A percentile compares a stretch with the other conserved stretches of the same genome.
These are phyloP conservation scores for Iberis pinnata DNA, from an alignment of 345 rosid species.

Conservation along the genomic window DNA sequence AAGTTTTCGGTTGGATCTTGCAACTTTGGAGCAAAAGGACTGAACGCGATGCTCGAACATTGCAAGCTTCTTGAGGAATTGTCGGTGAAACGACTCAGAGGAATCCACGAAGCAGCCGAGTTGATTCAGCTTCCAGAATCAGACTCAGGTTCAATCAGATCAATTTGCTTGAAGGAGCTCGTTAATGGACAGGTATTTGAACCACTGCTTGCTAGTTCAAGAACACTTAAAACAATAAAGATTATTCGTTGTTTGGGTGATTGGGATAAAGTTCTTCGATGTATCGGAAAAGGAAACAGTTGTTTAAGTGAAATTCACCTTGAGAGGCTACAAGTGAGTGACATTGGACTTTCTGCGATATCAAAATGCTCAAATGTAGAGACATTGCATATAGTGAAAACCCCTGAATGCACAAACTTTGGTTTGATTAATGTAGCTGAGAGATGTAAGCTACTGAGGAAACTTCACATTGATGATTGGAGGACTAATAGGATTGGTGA, in stretches of 20 bases:
- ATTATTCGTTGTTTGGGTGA: conserved; percentile 80
- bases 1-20: conserved; percentile 81
- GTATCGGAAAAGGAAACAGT: conserved; percentile 37
- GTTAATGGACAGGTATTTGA: conserved; percentile 75
- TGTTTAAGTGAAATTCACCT: conserved; percentile 57
- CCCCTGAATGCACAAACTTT: conserved; percentile 62
- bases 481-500: conserved; percentile 77
- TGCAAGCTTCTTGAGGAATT: conserved; percentile 65
- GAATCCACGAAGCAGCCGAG: conserved; percentile 48
- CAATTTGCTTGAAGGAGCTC: conserved; percentile 77
- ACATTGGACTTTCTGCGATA: conserved; percentile 53
- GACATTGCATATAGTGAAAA: conserved; percentile 63
- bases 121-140: conserved; percentile 40
- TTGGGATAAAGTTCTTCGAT: conserved; percentile 67
- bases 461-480: conserved; percentile 89
- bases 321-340: conserved; percentile 84
- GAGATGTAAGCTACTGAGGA: conserved; percentile 60
- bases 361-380: conserved; percentile 59
- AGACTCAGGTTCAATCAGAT: conserved; percentile 41
- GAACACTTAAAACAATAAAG: conserved; percentile 54
- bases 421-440: conserved; percentile 60
- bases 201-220: conserved; percentile 49
- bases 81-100: conserved; percentile 74
- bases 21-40: conserved; percentile 61
- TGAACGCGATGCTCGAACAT: conserved; percentile 58